These are phyloP conservation scores for Talaromyces thailandensis DNA, from an alignment of 495 filamentous ascomycete genomes.

Conservation along the genomic window DNA sequence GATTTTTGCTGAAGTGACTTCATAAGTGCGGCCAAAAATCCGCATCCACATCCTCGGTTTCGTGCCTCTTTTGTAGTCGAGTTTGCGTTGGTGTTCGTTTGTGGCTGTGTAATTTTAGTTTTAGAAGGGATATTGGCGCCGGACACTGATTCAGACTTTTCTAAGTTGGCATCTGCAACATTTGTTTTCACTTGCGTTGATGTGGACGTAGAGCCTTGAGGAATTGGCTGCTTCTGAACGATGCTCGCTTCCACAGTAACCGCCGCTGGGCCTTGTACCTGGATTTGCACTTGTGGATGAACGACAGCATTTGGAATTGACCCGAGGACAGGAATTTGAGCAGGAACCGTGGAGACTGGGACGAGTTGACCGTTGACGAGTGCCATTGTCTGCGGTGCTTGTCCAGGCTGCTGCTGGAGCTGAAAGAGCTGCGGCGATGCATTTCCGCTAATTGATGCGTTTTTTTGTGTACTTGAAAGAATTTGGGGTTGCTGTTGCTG, in stretches of 20 bases:
- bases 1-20: background rate
- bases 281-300: background rate
- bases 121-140: background rate
- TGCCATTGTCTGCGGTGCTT: background rate
- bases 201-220: background rate
- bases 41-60: background rate
- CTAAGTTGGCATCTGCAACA: background rate
- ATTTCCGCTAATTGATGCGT: background rate
- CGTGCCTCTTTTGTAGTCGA: background rate
- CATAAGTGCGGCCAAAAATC: background rate
- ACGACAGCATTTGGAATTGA: background rate
- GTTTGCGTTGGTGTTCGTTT: background rate
- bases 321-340: background rate
- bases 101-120: background rate
- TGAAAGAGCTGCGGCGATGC: background rate
- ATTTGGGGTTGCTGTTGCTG: background rate
- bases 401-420: background rate
- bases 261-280: background rate
- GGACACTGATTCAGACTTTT: background rate
- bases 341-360: background rate
- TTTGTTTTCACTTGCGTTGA: background rate
- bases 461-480: background rate
- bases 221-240: background rate
- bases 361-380: background rate
- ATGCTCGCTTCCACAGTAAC: background rate